Base-by-base conservation (phyloP, 1,284 basidiomycete species). In the Fomitopsis betulina region DNA sequence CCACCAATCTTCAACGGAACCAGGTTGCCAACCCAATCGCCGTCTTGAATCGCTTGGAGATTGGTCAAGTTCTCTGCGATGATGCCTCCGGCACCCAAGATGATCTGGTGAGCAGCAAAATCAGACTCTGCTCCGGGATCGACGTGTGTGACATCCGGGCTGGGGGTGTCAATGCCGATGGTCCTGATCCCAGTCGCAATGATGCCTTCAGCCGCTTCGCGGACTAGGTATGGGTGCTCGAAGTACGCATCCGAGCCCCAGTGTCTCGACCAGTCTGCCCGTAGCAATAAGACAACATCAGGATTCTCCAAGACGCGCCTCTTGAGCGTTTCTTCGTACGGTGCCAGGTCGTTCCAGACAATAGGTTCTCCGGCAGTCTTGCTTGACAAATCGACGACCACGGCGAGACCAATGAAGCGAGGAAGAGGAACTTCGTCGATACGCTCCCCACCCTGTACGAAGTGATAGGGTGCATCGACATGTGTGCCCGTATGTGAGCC, bases 391-490 rank as follows among this genome's bases (percentile, higher is more conserved):
- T 85, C 80, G 19, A 86, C 63, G 6, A 86, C 69, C 3, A 81
- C 65, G 0, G 78, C 79, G 33, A 76, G 79, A 0, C 81, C 83
- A 17, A 85, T 67, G 63, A 87, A 79, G 4, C 73, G 68, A 1
- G 70, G 66, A 0, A 86, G 71, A 0, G 81, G 76, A 39, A 89
- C 73, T 53, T 85, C 73, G 61, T 85, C 83, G 47, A 89, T 74
- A 12, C 79, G 80, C 33, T 71, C 71, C 5, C 84, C 85, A 30
- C 76, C 68, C 4, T 73, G 70, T 66, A 86, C 70, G 71, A 88
- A 89, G 65, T 91, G 88, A 42, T 79, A 86, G 0, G 89, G 89
- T 0, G 87, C 86, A 63, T 91, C 88, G 67, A 90, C 75, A 70
- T 91, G 89, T 0, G 88, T 90, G 25, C 88, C 88, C 0, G 74